Evolutionary conservation across 169 alveolate genomes (phyloP), one percentile per base, ranked within the genome.

Genomic region (Plasmodium inui): DNA sequence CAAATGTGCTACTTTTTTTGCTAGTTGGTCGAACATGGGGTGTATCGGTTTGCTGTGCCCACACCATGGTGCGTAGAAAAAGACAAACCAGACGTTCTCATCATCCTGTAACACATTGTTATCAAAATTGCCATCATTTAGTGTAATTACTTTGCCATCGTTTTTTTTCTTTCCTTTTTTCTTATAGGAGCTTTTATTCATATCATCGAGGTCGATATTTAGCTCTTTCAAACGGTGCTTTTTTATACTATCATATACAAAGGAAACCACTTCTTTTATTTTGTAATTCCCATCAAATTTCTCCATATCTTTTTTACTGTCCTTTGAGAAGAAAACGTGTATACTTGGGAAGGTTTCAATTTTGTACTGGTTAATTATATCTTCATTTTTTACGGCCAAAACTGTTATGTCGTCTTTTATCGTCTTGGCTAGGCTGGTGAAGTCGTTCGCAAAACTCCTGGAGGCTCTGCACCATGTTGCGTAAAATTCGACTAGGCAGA

Each of bases 41-140:
- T 98, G 98, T 53, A 99, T 96, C 17, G 98, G 97, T 94, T 98
- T 98, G 96, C 99, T 98, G 94, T 98, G 99, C 9, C 99, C 99
- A 94, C 99, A 99, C 99, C 99, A 98, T 57, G 99, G 99, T 17
- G 99, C 99, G 84, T 97, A 98, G 96, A 98, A 98, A 97, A 97
- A 96, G 12, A 97, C 96, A 83, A 97, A 94, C 97, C 97, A 96
- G 22, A 95, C 96, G 91, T 92, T 96, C 78, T 96, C 96, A 8
- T 83, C 93, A 93, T 97, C 97, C 41, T 96, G 92, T 30, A 95
- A 84, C 8, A 97, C 98, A 61, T 70, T 39, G 61, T 78, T 83
- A 78, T 96, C 94, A 82, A 97, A 96, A 72, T 97, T 96, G 17
- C 55, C 22, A 81, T 95, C 97, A 37, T 96, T 96, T 61, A 97